phyloP scores from a whole-genome alignment of 345 rosid species.

The Balakata baccata region DNA sequence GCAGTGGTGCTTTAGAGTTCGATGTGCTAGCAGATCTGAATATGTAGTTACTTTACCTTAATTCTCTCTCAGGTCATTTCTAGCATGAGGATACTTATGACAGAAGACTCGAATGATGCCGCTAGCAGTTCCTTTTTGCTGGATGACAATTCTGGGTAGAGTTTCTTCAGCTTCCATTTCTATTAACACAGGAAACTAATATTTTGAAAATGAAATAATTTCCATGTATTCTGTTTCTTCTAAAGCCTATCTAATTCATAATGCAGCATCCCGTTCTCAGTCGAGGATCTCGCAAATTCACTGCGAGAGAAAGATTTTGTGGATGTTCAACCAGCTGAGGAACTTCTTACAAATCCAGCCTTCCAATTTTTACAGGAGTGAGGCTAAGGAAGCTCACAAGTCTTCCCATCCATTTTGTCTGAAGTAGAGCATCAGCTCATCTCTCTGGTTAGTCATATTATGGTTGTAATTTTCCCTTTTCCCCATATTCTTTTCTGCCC shows the following conservation, averaged over 20 bases:
- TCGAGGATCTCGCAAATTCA: slow-evolving; percentile 80
- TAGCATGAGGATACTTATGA: slow-evolving; percentile 97
- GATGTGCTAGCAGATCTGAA: slow-evolving; percentile 4
- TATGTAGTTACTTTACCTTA: slow-evolving; percentile 6
- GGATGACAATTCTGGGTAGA: slow-evolving; percentile 91
- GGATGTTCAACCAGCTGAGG: slow-evolving; percentile 72
- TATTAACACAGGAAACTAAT: neutral
- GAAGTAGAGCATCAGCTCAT: slow-evolving; percentile 9
- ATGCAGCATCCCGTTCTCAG: slow-evolving; percentile 91
- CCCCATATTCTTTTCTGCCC: slow-evolving; percentile 18
- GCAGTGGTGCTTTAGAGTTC: neutral
- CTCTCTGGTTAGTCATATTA: slow-evolving; percentile 11
- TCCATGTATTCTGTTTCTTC: too few relatives aligned
- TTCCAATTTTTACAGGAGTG: slow-evolving; percentile 76
- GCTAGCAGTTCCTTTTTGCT: slow-evolving; percentile 82
- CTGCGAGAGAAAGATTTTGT: slow-evolving; percentile 83
- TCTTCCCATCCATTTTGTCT: slow-evolving; percentile 1
- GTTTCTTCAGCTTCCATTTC: slow-evolving; percentile 9
- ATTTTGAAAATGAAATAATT: neutral
- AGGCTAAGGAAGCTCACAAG: slow-evolving; percentile 33
- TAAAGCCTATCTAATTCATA: slow-evolving; percentile 13
- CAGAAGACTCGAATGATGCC: slow-evolving; percentile 87
- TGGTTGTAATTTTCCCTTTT: slow-evolving; percentile 18
- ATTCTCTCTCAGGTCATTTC: slow-evolving; percentile 61
- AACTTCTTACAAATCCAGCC: slow-evolving; percentile 70